Evolutionary conservation across 2,329 filamentous ascomycete species (phyloP), one percentile per base, ranked within the genome.

Genomic region (Epichloe bromicola): DNA sequence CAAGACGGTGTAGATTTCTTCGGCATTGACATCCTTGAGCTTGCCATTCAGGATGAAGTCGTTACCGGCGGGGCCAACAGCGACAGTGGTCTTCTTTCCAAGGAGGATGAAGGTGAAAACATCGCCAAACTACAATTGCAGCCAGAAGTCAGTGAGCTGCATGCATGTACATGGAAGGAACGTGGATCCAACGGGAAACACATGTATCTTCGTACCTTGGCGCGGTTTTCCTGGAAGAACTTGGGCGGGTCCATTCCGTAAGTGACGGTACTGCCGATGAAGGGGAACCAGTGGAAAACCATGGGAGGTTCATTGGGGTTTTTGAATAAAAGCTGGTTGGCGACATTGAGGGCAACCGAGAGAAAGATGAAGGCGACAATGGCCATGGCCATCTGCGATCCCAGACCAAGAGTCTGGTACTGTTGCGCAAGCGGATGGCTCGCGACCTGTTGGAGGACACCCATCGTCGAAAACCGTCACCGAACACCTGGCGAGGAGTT

Each of bases 221-320:
- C 75, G 60, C 82, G 82, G 69, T 78, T 79, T 65, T 75, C 82
- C 78, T 60, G 75, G 73, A 96, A 95, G 77, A 96, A 97, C 48
- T 74, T 75, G 63, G 88, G 90, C 15, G 91, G 91, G 63, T 97
- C 88, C 70, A 96, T 96, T 67, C 91, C 91, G 71, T 97, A 98
- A 43, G 81, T 86, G 61, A 97, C 75, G 54, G 93, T 96, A 73
- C 85, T 96, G 57, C 91, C 91, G 61, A 98, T 76, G 58, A 95
- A 70, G 53, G 86, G 87, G 62, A 91, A 76, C 79, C 80, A 86
- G 67, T 88, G 85, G 67, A 90, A 91, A 55, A 91, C 85, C 52
- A 90, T 60, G 1, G 86, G 86, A 33, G 86, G 86, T 65, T 89
- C 85, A 65, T 89, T 86, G 48, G 85, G 79, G 60, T 89, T 91